Conservation (phyloP, 2,329 filamentous ascomycete genomes). For the Xylariaceae sp. region DNA sequence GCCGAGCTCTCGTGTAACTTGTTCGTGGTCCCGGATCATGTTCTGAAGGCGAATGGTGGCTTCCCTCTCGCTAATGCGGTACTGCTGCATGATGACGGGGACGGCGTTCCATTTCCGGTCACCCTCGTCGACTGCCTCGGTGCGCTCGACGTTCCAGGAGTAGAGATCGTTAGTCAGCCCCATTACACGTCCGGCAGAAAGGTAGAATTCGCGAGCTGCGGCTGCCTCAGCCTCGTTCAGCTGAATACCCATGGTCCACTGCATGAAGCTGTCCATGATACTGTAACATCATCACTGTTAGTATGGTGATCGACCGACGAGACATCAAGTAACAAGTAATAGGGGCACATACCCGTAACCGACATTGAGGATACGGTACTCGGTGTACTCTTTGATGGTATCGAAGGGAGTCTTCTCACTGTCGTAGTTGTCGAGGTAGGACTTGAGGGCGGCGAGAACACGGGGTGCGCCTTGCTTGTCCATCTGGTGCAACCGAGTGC, state of each 20-base stretch:
- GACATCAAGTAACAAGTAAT: background rate
- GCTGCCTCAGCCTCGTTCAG: conserved; percentile 22
- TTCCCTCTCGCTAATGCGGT: conserved; percentile 18
- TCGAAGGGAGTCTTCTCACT: conserved; percentile 21
- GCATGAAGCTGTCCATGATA: conserved; percentile 25
- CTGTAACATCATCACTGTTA: conserved; percentile 3
- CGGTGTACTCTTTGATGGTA: conserved; percentile 22
- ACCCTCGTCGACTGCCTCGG: conserved; percentile 12
- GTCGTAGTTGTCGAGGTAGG: conserved; percentile 23
- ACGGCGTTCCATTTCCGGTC: conserved; percentile 24
- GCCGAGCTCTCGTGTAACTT: conserved; percentile 17
- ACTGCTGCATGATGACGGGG: conserved; percentile 22
- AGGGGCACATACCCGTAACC: conserved; percentile 17
- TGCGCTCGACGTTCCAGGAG: conserved; percentile 23
- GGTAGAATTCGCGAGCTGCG: conserved; percentile 18
- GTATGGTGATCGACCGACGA: background rate
- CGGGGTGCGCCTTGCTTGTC: conserved; percentile 18
- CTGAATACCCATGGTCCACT: conserved; percentile 20
- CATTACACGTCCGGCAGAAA: conserved; percentile 22
- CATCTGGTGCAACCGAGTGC: conserved; percentile 16
- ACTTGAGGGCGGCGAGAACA: conserved; percentile 17
- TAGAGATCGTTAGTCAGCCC: conserved; percentile 23
- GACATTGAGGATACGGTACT: conserved; percentile 22
- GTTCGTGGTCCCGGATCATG: conserved; percentile 20
- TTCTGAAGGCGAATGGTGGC: conserved; percentile 18